Evolutionary conservation across 345 rosid species (phyloP), one percentile per base, ranked within the genome.

Genomic region (Populus nigra): DNA sequence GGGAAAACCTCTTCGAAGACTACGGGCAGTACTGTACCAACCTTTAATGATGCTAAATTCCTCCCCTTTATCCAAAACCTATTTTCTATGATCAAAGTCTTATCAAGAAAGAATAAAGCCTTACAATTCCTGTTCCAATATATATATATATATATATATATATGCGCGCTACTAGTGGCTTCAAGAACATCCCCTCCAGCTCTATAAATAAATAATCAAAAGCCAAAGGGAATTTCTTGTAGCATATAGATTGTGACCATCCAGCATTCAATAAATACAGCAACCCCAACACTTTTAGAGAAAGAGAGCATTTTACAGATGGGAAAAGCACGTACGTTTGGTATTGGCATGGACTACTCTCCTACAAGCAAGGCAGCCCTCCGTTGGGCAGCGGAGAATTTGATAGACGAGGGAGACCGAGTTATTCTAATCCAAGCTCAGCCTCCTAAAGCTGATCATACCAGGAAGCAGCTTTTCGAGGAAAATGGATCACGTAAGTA

Each of bases 281-380:
- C 63, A 59, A 4, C 63, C 10, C 27, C 27, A n/a, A n/a, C 25
- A n/a, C 29, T 59, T 31, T 5, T 10, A 72, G 55, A 23, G 55
- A 47, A n/a, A 50, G 15, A 61, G 71, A 77, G 62, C 59, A 59
- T 59, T 65, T 7, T 16, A 65, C 71, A 70, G 74, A 86, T 77
- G 86, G 82, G 27, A 33, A 84, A 81, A 73, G 79, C 79, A 57
- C 62, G 87, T 2, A 79, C 79, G 23, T 66, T 88, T 5, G 91
- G 89, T 7, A 23, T 88, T 10, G 91, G 84, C 17, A 84, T 84
- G 87, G 89, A 88, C 76, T 73, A 85, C 76, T 88, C 91, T 5
- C 67, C 83, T 0, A 84, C 83, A 39, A 87, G 91, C 88, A 88
- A 85, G 68, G 73, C 76, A 68, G 89, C 88, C 13, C 86, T 86